These are phyloP conservation scores for Neodidymelliopsis sp. DNA, from an alignment of 2,329 filamentous ascomycete genomes.

Conservation along the genomic window DNA sequence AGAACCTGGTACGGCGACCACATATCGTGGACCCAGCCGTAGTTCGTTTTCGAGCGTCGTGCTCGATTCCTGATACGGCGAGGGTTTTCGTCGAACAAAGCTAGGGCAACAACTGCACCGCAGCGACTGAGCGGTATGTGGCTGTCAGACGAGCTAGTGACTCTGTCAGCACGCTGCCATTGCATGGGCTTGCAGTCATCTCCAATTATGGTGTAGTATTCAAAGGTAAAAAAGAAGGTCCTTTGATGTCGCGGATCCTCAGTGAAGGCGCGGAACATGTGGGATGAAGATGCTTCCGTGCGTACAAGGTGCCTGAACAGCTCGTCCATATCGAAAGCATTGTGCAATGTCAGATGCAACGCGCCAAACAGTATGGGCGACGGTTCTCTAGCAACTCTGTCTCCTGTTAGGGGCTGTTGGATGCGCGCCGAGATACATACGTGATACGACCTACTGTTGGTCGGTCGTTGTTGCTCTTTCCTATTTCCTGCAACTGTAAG, in stretches of 20 bases:
- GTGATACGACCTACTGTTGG: constrained; percentile 65
- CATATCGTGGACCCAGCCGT: constrained; percentile 64
- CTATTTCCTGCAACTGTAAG: constrained; percentile 37
- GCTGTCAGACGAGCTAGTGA: constrained; percentile 50
- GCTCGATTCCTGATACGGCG: constrained; percentile 59
- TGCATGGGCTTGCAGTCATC: constrained; percentile 63
- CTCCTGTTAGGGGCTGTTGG: not conserved
- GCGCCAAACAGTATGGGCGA: constrained; percentile 67
- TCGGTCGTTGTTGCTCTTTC: constrained; percentile 47
- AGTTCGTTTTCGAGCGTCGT: constrained; percentile 56
- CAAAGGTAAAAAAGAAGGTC: constrained; percentile 69
- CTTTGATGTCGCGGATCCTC: constrained; percentile 58
- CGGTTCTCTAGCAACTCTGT: constrained; percentile 64
- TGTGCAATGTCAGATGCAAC: constrained; percentile 64
- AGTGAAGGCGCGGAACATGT: constrained; percentile 61
- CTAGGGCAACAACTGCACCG: constrained; percentile 66
- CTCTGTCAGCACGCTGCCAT: constrained; percentile 66
- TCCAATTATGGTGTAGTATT: constrained; percentile 69
- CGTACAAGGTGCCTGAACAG: constrained; percentile 63
- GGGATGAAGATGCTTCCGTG: constrained; percentile 53
- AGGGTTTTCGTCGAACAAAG: constrained; percentile 61
- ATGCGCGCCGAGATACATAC: constrained; percentile 4
- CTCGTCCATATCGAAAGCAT: constrained; percentile 69
- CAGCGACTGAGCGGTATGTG: constrained; percentile 69
- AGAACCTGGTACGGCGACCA: constrained; percentile 67